Base-by-base conservation (phyloP, 192 early-diverging fungal species). In the Dissophora globulifera region DNA sequence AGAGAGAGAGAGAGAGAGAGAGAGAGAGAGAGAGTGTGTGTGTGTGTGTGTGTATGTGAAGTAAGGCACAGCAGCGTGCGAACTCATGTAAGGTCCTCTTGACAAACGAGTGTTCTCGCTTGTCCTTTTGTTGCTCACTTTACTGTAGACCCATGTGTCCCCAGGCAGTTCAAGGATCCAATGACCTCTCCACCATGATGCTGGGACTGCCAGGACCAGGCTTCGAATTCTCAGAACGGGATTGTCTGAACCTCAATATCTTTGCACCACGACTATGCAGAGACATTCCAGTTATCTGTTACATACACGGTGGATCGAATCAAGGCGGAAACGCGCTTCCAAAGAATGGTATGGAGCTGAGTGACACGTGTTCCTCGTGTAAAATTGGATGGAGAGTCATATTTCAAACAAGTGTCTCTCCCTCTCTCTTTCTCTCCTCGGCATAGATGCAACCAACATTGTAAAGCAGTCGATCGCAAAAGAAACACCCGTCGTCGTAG, bases 401-500 rank as follows among this genome's bases (percentile, higher is more conserved):
- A n/a, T n/a, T n/a, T n/a, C n/a, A n/a, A n/a, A n/a, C n/a, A n/a
- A n/a, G n/a, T n/a, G n/a, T n/a, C n/a, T n/a, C n/a, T n/a, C n/a
- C n/a, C n/a, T n/a, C n/a, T n/a, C n/a, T n/a, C n/a, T n/a, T n/a
- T n/a, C n/a, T n/a, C n/a, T n/a, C n/a, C n/a, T n/a, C n/a, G n/a
- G n/a, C n/a, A 15, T 62, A 75, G 68, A 79, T 67, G 62, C 78
- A 17, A 62, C 62, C 2, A 79, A 67, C 32, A 62, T 79, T 56
- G 78, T 79, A 16, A 55, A 71, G 50, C 47, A 72, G 16, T 79
- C 78, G 1, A 55, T 79, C 5, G 62, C 57, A 15, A 66, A 55
- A 9, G 58, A 43, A 11, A 42, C 25, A 22, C 78, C 78, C 22
- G 79, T 84, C 1, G 69, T 85, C 11, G 69, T 87, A 23, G 84